Conservation (phyloP, 1,284 basidiomycete genomes). For the Marasmius sp. region DNA sequence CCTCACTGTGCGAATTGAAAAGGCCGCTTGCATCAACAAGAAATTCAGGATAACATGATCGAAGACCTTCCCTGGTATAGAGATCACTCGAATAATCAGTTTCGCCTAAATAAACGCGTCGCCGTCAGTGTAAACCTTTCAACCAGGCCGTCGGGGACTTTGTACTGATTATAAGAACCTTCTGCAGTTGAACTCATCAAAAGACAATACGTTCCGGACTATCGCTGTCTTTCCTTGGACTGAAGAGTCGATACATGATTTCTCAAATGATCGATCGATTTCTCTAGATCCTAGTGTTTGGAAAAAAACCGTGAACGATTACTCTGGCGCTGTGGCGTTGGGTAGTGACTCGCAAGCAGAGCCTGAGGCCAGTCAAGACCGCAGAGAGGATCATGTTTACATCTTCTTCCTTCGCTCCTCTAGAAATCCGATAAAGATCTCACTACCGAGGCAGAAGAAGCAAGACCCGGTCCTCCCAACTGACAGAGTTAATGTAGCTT, state of each 20-base stretch:
- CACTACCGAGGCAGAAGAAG: constrained; percentile 23
- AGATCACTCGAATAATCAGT: constrained; percentile 34
- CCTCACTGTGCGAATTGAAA: too few relatives aligned
- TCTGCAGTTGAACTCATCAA: not conserved
- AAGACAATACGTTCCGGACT: constrained; percentile 1
- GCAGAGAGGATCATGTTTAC: constrained; percentile 22
- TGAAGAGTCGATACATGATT: constrained; percentile 37
- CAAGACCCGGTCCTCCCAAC: not conserved
- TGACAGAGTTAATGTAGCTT: constrained; percentile 42
- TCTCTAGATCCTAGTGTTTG: constrained; percentile 38
- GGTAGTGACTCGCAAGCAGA: constrained; percentile 33
- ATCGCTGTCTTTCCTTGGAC: constrained; percentile 62
- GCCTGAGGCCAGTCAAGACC: too few relatives aligned
- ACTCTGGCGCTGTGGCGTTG: constrained; percentile 49
- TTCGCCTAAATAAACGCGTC: constrained; percentile 33
- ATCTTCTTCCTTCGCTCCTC: constrained; percentile 38
- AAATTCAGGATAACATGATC: not conserved
- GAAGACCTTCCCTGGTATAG: constrained; percentile 39
- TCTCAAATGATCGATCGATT: constrained; percentile 46
- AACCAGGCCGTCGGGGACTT: not conserved
- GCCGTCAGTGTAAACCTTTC: constrained; percentile 23
- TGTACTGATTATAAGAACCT: not conserved
- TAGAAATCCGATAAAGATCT: constrained; percentile 34
- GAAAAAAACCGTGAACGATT: constrained; percentile 43
- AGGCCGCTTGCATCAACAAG: too few relatives aligned